Percentiles rank a stretch among this genome's conserved stretches.
Evolutionary conservation across 257 asterid species (phyloP).

Genomic region (Lycium ferocissimum): DNA sequence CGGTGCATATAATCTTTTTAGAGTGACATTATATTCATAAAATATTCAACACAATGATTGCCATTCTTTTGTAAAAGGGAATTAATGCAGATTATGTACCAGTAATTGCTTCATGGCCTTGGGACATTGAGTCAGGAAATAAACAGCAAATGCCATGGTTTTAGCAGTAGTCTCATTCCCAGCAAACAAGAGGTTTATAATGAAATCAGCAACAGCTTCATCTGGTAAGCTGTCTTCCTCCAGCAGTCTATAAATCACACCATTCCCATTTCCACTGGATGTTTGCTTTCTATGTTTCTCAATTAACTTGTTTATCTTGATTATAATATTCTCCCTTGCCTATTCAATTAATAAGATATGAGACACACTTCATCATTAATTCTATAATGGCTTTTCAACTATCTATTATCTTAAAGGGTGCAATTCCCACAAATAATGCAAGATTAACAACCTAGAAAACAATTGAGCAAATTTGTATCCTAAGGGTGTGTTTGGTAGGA

Average conservation of each 20-base stretch:
- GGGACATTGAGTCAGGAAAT: conserved; percentile 81
- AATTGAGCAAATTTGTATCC: not conserved
- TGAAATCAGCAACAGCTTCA: conserved; percentile 79
- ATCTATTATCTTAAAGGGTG: not conserved
- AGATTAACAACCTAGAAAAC: not conserved
- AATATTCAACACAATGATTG: not conserved
- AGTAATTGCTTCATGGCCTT: conserved; percentile 74
- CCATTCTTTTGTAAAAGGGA: not conserved
- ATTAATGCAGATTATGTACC: conserved; percentile 46
- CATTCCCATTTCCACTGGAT: conserved; percentile 52
- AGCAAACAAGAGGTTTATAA: conserved; percentile 89
- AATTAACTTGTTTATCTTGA: conserved; percentile 66
- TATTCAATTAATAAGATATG: conserved; percentile 34
- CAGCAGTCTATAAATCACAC: conserved; percentile 70
- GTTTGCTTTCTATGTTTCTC: conserved; percentile 56
- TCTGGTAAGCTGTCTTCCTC: conserved; percentile 90
- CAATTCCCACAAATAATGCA: not conserved
- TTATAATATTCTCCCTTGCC: conserved; percentile 79
- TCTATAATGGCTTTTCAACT: not conserved
- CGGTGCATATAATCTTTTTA: not conserved
- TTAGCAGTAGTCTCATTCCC: conserved; percentile 94
- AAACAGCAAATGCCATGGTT: conserved; percentile 88
- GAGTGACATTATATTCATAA: not conserved
- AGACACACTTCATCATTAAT: not conserved
- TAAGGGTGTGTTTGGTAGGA: not conserved